Evolutionary conservation across 352 stramenopile genomes (phyloP).

Genomic region (Pythium brachiatum): DNA sequence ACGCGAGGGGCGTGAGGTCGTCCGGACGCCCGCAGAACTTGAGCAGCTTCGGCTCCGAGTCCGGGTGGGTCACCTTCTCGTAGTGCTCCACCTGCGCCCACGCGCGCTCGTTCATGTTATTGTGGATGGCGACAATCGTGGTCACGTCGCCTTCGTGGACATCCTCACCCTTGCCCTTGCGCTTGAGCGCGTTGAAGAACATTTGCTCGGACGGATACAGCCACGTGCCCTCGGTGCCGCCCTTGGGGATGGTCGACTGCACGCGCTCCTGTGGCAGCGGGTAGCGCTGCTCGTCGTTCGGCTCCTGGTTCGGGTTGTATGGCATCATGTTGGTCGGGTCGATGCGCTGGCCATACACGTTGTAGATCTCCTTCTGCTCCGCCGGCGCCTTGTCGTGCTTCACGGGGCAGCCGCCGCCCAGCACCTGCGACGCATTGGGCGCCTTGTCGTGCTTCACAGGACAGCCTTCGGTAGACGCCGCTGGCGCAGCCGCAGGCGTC

Average conservation of each 20-base stretch:
- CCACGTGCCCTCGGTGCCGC: conserved; percentile 94
- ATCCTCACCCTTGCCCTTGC: conserved; percentile 97
- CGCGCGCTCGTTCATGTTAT: conserved; percentile 99
- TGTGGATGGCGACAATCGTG: conserved; percentile 98
- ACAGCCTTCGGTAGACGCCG: conserved; percentile 44
- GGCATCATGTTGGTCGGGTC: conserved; percentile 99
- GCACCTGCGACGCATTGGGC: conserved; percentile 13
- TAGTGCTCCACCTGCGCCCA: conserved; percentile 98
- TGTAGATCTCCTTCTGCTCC: conserved; percentile 83
- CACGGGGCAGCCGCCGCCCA: conserved; percentile 60
- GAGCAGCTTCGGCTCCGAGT: conserved; percentile 88
- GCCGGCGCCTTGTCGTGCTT: conserved; percentile 46
- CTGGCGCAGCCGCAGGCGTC: conserved; percentile 13
- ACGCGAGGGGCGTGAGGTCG: conserved; percentile 95
- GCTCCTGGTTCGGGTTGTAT: conserved; percentile 94
- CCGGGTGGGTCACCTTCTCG: conserved; percentile 90
- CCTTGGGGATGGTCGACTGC: conserved; percentile 95
- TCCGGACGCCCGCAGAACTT: conserved; percentile 96
- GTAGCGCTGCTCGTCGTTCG: conserved; percentile 87
- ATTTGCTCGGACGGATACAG: conserved; percentile 98
- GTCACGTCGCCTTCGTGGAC: conserved; percentile 93
- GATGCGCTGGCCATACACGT: conserved; percentile 97
- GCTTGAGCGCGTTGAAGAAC: conserved; percentile 98
- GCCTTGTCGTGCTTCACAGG: conserved; percentile 45
- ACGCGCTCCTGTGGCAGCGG: conserved; percentile 92